Evolutionary conservation across 768 basidiomycete genomes (phyloP).

Genomic region (Pleurotus tuoliensis): DNA sequence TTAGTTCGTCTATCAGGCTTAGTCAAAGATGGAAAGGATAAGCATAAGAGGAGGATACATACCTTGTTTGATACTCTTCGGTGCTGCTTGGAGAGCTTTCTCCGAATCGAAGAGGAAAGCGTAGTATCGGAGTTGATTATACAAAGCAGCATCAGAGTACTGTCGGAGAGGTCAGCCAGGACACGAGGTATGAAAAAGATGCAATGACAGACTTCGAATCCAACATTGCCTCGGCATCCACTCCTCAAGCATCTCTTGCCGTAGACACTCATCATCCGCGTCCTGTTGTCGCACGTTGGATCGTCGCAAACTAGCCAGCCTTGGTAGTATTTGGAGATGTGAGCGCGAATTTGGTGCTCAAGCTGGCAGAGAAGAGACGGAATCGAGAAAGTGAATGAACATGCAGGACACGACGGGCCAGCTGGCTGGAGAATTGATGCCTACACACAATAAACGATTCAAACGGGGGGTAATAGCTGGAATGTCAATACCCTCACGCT

Average conservation of each 20-base stretch:
- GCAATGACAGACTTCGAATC: slow-evolving; percentile 61
- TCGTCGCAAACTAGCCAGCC: slow-evolving; percentile 89
- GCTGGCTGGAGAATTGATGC: slow-evolving; percentile 58
- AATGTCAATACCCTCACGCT: slow-evolving; percentile 35
- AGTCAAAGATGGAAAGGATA: neutral
- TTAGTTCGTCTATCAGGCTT: slow-evolving; percentile 47
- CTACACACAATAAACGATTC: slow-evolving; percentile 31
- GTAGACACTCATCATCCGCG: slow-evolving; percentile 94
- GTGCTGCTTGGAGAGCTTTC: slow-evolving; percentile 45
- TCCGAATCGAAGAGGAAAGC: slow-evolving; percentile 71
- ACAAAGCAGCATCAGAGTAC: slow-evolving; percentile 83
- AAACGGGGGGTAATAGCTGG: neutral
- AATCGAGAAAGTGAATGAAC: slow-evolving; percentile 44
- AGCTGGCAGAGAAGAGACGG: slow-evolving; percentile 80
- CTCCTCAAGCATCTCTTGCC: slow-evolving; percentile 73
- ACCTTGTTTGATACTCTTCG: neutral
- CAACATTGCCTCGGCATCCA: slow-evolving; percentile 66
- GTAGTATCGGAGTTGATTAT: slow-evolving; percentile 89
- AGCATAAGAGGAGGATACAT: neutral
- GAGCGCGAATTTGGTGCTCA: slow-evolving; percentile 77
- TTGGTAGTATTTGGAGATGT: slow-evolving; percentile 82
- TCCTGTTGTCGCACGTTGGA: slow-evolving; percentile 73
- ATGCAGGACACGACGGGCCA: slow-evolving; percentile 72
- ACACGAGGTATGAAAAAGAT: neutral
- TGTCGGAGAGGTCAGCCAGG: slow-evolving; percentile 25